phyloP scores from a whole-genome alignment of 2,329 filamentous ascomycete genomes.

The Ophiostoma sp. region DNA sequence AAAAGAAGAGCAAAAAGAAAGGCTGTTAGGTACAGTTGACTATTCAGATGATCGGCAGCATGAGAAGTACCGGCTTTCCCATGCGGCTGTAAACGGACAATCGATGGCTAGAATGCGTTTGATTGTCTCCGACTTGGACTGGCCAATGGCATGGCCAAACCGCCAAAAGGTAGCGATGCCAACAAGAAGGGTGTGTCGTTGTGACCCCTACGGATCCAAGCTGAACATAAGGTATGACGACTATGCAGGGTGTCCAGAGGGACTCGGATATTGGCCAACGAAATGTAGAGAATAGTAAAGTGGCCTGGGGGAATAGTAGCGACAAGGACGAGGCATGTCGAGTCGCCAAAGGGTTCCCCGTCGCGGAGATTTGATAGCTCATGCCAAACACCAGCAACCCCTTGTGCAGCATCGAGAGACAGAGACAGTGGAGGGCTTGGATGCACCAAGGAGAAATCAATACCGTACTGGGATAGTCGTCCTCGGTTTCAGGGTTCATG shows the following conservation, averaged over 20 bases:
- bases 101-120: no score
- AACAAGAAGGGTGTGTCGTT: neutral
- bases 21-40: neutral
- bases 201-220: neutral
- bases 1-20: no score
- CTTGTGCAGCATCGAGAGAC: neutral
- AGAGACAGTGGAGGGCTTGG: neutral
- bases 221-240: neutral
- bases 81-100: no score
- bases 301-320: neutral
- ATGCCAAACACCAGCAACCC: neutral
- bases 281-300: neutral
- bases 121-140: no score
- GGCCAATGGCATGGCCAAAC: no score
- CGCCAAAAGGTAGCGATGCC: no score
- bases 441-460: neutral
- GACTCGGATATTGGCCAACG: constrained; percentile 4
- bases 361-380: no score
- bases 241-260: neutral
- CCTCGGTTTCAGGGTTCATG: neutral
- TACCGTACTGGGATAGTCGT: neutral
- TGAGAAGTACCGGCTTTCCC: no score
- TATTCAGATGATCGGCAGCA: no score
- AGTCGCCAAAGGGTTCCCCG: no score
- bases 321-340: neutral